A percentile compares a stretch with the other conserved stretches of the same genome.
phyloP scores from a whole-genome alignment of 1,284 basidiomycete genomes.

The Microstroma glucosiphilum region DNA sequence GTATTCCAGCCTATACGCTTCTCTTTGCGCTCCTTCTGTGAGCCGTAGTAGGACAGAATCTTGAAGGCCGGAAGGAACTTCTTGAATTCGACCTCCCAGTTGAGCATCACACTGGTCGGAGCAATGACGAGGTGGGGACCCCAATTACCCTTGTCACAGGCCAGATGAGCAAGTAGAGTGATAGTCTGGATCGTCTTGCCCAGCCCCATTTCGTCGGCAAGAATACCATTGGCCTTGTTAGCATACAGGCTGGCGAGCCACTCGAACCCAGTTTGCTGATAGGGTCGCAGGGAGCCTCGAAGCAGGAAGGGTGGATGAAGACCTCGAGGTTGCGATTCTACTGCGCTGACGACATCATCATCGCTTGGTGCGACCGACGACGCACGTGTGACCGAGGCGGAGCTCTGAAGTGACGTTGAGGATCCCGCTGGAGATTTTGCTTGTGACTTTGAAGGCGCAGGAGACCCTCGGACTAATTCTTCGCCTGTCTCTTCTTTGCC shows the following conservation, averaged over 20 bases:
- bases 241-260: constrained; percentile 87
- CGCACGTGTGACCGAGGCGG: constrained; percentile 24
- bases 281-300: constrained; percentile 80
- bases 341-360: constrained; percentile 8
- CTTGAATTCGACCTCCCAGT: constrained; percentile 99
- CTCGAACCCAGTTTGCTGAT: constrained; percentile 87
- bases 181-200: constrained; percentile 98
- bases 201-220: constrained; percentile 59
- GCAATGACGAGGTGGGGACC: constrained; percentile 93
- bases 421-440: not conserved
- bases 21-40: constrained; percentile 83
- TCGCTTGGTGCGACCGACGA: not conserved
- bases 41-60: constrained; percentile 84
- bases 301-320: constrained; percentile 73
- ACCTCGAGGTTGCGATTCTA: constrained; percentile 14
- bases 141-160: constrained; percentile 91
- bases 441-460: not conserved
- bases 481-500: not conserved
- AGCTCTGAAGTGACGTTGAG: constrained; percentile 14
- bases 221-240: constrained; percentile 83
- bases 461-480: not conserved
- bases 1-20: constrained; percentile 90
- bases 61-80: constrained; percentile 93
- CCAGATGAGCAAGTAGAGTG: constrained; percentile 80
- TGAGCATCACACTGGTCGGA: constrained; percentile 86